Evolutionary conservation across 2,329 filamentous ascomycete genomes (phyloP).

Genomic region (Claviceps spartinae): DNA sequence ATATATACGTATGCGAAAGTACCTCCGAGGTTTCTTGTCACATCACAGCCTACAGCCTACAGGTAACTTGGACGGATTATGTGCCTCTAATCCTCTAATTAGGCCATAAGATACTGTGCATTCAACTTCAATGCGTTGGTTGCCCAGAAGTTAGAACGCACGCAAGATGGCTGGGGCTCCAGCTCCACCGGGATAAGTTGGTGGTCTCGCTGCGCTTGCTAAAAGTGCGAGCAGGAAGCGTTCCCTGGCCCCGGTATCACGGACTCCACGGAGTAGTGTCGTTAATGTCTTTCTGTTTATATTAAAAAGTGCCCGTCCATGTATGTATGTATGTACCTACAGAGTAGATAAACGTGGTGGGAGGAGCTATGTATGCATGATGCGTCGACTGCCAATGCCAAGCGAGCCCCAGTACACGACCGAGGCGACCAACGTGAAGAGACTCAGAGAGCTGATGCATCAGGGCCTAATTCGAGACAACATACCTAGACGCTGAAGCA

Average conservation of each 20-base stretch:
- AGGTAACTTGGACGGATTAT: no score
- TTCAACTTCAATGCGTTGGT: no score
- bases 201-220: background rate
- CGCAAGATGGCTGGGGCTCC: conserved; percentile 1
- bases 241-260: background rate
- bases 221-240: background rate
- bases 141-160: background rate
- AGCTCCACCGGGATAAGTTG: background rate
- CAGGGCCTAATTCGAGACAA: background rate
- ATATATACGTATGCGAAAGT: no score
- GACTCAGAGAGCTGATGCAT: background rate
- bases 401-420: background rate
- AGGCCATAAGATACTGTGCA: no score
- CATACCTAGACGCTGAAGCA: background rate
- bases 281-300: background rate
- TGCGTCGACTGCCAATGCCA: background rate
- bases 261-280: background rate
- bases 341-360: background rate
- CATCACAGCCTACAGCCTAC: no score
- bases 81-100: no score
- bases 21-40: no score
- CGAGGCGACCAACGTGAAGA: conserved; percentile 2
- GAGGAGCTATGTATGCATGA: background rate
- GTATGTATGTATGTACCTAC: background rate
- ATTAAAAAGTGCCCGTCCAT: background rate